Evolutionary conservation across 176 grass and related monocot genomes (phyloP), one percentile per base, ranked within the genome.

Genomic region (Avena insularis): DNA sequence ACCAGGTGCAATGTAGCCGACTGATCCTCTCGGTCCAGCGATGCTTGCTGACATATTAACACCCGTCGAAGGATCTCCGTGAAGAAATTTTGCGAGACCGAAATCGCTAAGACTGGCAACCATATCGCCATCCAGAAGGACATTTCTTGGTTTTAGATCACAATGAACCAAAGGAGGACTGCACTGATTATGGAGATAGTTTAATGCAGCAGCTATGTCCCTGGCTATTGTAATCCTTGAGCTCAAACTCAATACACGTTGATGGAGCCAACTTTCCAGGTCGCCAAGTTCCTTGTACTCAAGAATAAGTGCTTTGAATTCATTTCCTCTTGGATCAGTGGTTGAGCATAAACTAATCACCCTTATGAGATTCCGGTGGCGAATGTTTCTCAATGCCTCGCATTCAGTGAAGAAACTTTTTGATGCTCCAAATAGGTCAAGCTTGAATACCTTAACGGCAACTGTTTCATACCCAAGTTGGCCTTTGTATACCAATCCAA

Each of bases 241-340:
- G 4, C 17, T 40, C n/a, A 72, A 47, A 72, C 40, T n/a, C 9
- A 72, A 46, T 23, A 20, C 3, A 46, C 3, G 4, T 46, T 21
- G 68, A 23, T 47, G 45, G 0, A 72, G 17, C 69, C 69, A 72
- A 12, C 69, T 72, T 47, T 72, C 69, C 15, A 72, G 40, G 40
- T 72, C 6, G 13, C 69, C 69, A 20, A 12, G 69, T 14, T 72
- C 40, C 69, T 13, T 72, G 40, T 72, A 72, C 10, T 72, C 40
- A 72, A 72, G 69, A 72, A 72, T 47, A 46, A 72, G 69, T 21
- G 38, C 69, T 47, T 72, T 72, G 69, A 72, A 72, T n/a, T 72
- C 69, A 71, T 71, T 46, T 46, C 68, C 68, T 21, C 17, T 71
- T 46, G 19, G 40, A 72, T 72, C 69, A 21, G 19, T 47, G 69